Base-by-base conservation (phyloP, 2,329 filamentous ascomycete species). In the Bipolaris bicolor region DNA sequence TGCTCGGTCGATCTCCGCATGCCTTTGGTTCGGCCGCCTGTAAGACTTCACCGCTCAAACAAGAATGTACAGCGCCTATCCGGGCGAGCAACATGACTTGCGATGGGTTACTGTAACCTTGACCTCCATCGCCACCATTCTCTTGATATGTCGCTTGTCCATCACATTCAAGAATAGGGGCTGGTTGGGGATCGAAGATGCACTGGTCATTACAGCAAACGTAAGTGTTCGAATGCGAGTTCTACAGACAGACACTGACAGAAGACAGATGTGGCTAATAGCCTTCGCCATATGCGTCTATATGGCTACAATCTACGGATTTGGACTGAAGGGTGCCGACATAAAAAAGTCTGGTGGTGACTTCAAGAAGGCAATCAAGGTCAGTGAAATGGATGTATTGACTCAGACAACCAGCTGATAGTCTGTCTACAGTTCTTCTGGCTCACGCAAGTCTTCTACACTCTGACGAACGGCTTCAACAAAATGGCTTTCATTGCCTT, bases 151-250 rank as follows among this genome's bases (percentile, higher is more conserved):
- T 18, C 61, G 69, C 11, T 48, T 71, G 29, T 41, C 51, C 5
- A 62, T 63, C 1, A 69, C 67, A 24, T 59, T 62, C 22, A 64
- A 60, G 26, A 63, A 67, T 39, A 57, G 67, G 41, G 69, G 69
- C 3, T 70, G 64, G 63, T 55, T 70, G 24, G 69, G 69, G 5
- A 9, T 62, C 5, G 69, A 72, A 46, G 69, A 72, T 39, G 63
- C 22, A 1, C 62, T 70, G 37, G 66, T 72, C 4, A 62, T 68
- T 10, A 39, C 55, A 18, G 55, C 69, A 7, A 61, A 59, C 46
- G 69, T 71, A 49, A 61, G 64, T 52, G 15, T 6, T 34, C 7
- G 36, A 10, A 2, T 18, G 37, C 9, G 20, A 15, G 3, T 11
- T 13, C 7, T 10, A 3, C 7, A 5, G n/a, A 20, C 18, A 16